Evolutionary conservation across 2,329 filamentous ascomycete genomes (phyloP), one percentile per base, ranked within the genome.

Genomic region (Septoria petroselini): DNA sequence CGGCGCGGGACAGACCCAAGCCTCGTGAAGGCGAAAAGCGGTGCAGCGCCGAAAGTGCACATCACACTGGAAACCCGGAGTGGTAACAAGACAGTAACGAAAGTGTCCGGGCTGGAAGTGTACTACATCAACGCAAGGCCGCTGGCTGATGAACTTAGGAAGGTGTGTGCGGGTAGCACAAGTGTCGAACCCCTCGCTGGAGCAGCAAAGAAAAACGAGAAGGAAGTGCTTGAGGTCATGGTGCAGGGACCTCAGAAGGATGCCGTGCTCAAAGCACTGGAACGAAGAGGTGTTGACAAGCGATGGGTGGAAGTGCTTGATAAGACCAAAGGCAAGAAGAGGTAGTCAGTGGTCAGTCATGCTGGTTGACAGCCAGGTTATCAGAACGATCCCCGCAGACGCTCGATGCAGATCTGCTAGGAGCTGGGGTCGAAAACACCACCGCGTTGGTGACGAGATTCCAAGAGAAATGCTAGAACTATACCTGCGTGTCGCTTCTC

Each of bases 301-400:
- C 74, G 76, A 53, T 85, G 81, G 79, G 71, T 86, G 21, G 79
- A 83, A 37, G 70, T 84, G n/a, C 67, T 82, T 49, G 83, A 86
- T 64, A 86, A 85, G 70, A 83, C 80, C 3, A 83, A 84, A 68
- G 79, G 79, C 57, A 84, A 84, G 70, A 82, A 82, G 67, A 62
- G 61, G 54, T 55, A 38, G 33, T 27, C 9, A 9, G n/a, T n/a
- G n/a, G n/a, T n/a, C n/a, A n/a, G n/a, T n/a, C n/a, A n/a, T n/a
- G n/a, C n/a, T n/a, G n/a, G n/a, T n/a, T n/a, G n/a, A n/a, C n/a
- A n/a, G n/a, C n/a, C n/a, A n/a, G n/a, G n/a, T n/a, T n/a, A n/a
- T n/a, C n/a, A n/a, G n/a, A n/a, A n/a, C n/a, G n/a, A n/a, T n/a
- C n/a, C n/a, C n/a, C n/a, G n/a, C n/a, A n/a, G n/a, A n/a, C n/a